Evolutionary conservation across 129 eudicot species (phyloP).

Genomic region (Escallonia rubra): DNA sequence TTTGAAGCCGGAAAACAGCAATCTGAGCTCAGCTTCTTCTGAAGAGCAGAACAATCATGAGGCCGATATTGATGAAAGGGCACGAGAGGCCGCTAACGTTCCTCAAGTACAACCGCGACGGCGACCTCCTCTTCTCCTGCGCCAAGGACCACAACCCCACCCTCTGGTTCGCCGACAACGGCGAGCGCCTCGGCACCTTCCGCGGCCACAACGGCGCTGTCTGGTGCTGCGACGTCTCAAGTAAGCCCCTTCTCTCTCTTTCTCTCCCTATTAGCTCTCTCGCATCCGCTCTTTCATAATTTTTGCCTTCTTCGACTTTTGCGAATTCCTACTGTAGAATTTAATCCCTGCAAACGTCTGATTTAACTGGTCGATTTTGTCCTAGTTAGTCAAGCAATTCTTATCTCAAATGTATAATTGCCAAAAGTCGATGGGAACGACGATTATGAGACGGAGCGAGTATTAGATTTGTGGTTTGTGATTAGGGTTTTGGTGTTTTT

Average conservation of each 20-base stretch:
- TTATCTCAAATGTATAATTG: neutral
- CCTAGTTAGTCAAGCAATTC: neutral
- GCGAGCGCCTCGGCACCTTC: conserved; percentile 88
- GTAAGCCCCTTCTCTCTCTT: conserved; percentile 19
- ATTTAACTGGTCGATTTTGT: no score
- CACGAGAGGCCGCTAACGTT: conserved; percentile 95
- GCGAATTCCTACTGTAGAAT: no score
- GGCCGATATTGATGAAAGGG: conserved; percentile 98
- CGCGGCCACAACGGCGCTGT: conserved; percentile 98
- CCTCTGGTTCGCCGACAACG: conserved; percentile 97
- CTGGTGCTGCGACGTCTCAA: conserved; percentile 84
- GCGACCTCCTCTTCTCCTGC: conserved; percentile 85
- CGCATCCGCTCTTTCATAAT: no score
- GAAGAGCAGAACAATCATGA: conserved; percentile 36
- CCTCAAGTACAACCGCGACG: conserved; percentile 88
- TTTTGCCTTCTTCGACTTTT: no score
- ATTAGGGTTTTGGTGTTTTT: neutral
- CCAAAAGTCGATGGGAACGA: neutral
- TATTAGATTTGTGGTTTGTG: no score
- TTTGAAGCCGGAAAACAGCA: no score
- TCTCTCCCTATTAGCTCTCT: neutral
- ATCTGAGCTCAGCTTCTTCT: no score
- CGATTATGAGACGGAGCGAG: neutral
- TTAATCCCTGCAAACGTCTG: no score
- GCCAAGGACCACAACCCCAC: conserved; percentile 95